These are phyloP conservation scores for Ophiostoma pallidulum DNA, from an alignment of 2,329 filamentous ascomycete genomes.

Conservation along the genomic window DNA sequence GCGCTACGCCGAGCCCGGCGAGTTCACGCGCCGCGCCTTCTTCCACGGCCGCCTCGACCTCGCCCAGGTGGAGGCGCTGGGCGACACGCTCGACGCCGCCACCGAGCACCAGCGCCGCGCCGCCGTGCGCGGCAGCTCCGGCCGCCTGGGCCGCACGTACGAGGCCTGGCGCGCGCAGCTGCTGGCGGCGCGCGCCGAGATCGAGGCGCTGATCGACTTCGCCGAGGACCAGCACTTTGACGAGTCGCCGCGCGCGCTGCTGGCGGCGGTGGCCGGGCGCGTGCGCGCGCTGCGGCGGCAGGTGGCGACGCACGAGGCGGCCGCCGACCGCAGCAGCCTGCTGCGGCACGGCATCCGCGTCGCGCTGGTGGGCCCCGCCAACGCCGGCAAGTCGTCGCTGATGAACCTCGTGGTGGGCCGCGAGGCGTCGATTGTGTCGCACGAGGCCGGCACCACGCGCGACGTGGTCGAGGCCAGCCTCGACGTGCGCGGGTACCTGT, in stretches of 20 bases:
- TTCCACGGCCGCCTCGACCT: conserved; percentile 77
- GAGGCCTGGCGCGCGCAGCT: conserved; percentile 72
- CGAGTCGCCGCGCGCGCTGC: conserved; percentile 65
- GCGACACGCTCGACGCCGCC: conserved; percentile 55
- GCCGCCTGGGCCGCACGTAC: conserved; percentile 63
- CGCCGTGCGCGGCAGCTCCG: conserved; percentile 69
- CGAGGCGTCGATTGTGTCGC: conserved; percentile 90
- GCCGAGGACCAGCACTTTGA: conserved; percentile 97
- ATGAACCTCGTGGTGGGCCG: conserved; percentile 84
- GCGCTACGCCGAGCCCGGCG: conserved; percentile 86
- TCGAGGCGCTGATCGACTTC: conserved; percentile 95
- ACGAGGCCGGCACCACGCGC: conserved; percentile 84
- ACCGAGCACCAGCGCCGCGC: conserved; percentile 90
- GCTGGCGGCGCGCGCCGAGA: conserved; percentile 73
- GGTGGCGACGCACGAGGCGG: conserved; percentile 59
- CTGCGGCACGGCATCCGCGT: conserved; percentile 77
- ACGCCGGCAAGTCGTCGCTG: conserved; percentile 89
- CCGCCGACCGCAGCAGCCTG: conserved; percentile 73
- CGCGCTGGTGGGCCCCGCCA: conserved; percentile 81
- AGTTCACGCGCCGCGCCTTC: conserved; percentile 91
- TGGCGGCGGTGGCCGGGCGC: conserved; percentile 51
- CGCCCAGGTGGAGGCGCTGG: conserved; percentile 65
- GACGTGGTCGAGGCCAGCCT: conserved; percentile 89
- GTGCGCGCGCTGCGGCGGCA: conserved; percentile 28
- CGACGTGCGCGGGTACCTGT: conserved; percentile 82